phyloP scores from a whole-genome alignment of 2,329 filamentous ascomycete genomes.

The Zasmidium angulare region DNA sequence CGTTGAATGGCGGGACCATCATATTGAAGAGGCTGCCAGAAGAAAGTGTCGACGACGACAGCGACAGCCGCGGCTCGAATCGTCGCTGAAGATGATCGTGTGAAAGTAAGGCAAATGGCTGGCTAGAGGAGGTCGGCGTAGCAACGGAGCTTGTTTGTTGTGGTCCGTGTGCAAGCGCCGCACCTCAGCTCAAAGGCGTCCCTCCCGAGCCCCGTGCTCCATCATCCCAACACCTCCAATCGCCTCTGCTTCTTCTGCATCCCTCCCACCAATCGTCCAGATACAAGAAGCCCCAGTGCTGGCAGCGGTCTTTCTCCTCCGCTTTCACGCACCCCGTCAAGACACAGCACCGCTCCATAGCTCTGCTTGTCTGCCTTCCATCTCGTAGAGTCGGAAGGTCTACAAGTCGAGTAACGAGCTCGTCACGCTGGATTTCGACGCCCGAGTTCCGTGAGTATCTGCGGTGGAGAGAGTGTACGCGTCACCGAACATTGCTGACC shows the following conservation, averaged over 20 bases:
- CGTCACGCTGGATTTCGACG: slow-evolving; percentile 99
- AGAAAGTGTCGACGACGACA: background rate
- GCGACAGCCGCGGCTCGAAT: slow-evolving; percentile 1
- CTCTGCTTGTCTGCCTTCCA: slow-evolving; percentile 27
- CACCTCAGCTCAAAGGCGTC: background rate
- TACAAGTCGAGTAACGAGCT: slow-evolving; percentile 71
- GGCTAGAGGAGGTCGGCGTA: background rate
- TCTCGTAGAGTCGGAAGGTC: slow-evolving; percentile 51
- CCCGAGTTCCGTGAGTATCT: slow-evolving; percentile 70
- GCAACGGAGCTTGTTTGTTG: no score
- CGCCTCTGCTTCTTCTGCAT: background rate
- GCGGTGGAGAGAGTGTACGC: background rate
- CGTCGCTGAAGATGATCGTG: no score
- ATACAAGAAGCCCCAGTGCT: background rate
- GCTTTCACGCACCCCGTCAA: background rate
- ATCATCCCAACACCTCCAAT: background rate
- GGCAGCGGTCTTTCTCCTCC: background rate
- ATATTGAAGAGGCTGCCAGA: background rate
- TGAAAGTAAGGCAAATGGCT: no score
- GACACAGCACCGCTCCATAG: slow-evolving; percentile 7
- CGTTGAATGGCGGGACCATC: background rate
- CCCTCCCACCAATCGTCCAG: background rate
- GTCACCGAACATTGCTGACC: slow-evolving; percentile 5
- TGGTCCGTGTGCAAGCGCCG: no score
- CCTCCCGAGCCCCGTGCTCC: background rate